These are phyloP conservation scores for Solanum bulbocastanum DNA, from an alignment of 257 asterid genomes.

Conservation along the genomic window DNA sequence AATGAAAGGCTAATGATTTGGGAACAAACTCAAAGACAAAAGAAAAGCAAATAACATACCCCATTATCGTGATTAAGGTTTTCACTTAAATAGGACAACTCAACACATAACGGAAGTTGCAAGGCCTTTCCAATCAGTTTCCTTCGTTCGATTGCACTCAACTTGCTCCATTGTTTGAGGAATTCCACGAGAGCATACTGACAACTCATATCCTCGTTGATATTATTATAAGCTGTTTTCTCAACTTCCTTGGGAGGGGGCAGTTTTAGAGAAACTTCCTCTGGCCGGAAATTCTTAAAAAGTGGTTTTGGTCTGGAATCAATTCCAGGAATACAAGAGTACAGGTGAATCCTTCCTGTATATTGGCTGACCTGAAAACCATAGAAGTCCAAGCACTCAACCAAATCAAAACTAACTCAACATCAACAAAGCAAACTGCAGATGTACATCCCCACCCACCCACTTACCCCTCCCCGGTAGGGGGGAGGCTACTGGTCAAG, in stretches of 20 bases:
- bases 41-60: slow-evolving; percentile 28
- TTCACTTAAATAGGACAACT: slow-evolving; percentile 70
- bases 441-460: not conserved
- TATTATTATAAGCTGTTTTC: slow-evolving; percentile 16
- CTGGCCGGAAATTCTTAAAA: slow-evolving; percentile 65
- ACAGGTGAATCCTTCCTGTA: slow-evolving; percentile 92
- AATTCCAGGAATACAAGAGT: slow-evolving; percentile 59
- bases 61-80: slow-evolving; percentile 59
- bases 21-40: not conserved
- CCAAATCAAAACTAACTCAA: not conserved
- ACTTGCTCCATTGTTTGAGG: slow-evolving; percentile 61
- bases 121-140: slow-evolving; percentile 73
- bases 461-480: not conserved
- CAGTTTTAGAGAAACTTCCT: slow-evolving; percentile 45
- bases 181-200: slow-evolving; percentile 40
- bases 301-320: slow-evolving; percentile 86
- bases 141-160: slow-evolving; percentile 69
- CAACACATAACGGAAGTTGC: slow-evolving; percentile 73
- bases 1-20: not conserved
- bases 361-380: slow-evolving; percentile 69
- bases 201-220: slow-evolving; percentile 38
- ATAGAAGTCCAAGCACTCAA: not conserved
- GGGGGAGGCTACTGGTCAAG: not conserved
- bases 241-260: slow-evolving; percentile 20
- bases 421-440: not conserved